Evolutionary conservation across 495 filamentous ascomycete species (phyloP), one percentile per base, ranked within the genome.

Genomic region (Gamarada debralockiae): DNA sequence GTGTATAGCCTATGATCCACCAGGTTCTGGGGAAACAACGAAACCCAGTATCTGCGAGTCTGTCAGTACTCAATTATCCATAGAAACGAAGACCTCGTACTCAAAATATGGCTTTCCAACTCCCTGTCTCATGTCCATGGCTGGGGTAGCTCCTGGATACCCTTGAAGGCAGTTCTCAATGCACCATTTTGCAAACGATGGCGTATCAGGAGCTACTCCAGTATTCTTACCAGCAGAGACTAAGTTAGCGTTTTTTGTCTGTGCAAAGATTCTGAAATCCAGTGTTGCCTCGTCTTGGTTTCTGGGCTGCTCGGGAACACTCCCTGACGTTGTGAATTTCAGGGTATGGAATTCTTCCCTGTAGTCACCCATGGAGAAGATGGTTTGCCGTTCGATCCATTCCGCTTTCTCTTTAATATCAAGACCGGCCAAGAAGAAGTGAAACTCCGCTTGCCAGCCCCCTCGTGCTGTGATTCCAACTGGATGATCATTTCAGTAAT

Each of bases 251-350:
- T 33, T 27, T n/a, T 43, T 44, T 15, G 58, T 52, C 48, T 72
- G 66, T 0, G 61, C 68, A 50, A 72, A 67, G 31, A 66, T 40
- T 0, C 68, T 60, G 41, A 70, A 63, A 53, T 69, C 66, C n/a
- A 71, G 64, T n/a, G 66, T 71, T 10, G 66, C 62, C 21, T 57
- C 48, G 40, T 71, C 53, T 51, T 70, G 62, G 50, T 67, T 63
- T 22, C 48, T 20, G 31, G 68, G 53, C 47, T 69, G 55, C 41
- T 63, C 44, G 12, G 56, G 48, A 34, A 55, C 52, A 20, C 31
- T 46, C 18, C 68, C 68, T 36, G 62, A 63, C 24, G 57, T 48
- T 17, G 53, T 59, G 55, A 71, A 65, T 38, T 64, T 64, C 6
- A 68, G 59, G 15, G 8, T 12, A 9, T 2, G 15, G n/a, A 55